Percentiles rank a stretch among this genome's conserved stretches.
Conservation (phyloP, 2,329 filamentous ascomycete species). For the Cephalotrichum gorgonifer region DNA sequence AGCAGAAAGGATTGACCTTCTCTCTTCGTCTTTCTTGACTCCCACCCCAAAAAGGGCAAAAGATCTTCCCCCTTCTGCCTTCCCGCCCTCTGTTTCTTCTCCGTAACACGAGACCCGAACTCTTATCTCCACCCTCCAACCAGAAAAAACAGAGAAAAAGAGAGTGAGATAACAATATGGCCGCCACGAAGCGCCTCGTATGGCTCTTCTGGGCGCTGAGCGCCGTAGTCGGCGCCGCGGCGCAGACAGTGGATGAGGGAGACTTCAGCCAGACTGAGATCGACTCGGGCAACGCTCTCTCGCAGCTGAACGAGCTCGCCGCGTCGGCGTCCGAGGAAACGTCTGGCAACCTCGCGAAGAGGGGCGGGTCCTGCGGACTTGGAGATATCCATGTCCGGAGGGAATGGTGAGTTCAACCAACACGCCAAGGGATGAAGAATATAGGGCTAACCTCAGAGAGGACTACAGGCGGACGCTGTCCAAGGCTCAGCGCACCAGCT, state of each 20-base stretch:
- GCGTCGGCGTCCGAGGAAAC: background rate
- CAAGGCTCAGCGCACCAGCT: conserved; percentile 10
- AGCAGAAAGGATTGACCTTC: conserved; percentile 2
- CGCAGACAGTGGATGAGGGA: background rate
- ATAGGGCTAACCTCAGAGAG: no score
- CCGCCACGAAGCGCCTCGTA: conserved; percentile 1
- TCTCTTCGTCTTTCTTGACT: background rate
- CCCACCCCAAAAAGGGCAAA: no score
- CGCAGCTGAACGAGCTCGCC: background rate
- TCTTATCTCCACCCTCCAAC: background rate
- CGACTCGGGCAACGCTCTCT: conserved; percentile 1
- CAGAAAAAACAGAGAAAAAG: background rate
- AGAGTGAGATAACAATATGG: background rate
- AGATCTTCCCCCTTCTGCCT: background rate
- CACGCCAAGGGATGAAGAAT: background rate
- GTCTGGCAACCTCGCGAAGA: background rate
- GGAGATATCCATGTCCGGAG: background rate
- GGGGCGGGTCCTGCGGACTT: background rate
- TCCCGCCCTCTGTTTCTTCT: background rate
- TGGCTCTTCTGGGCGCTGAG: conserved; percentile 1
- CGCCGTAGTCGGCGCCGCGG: conserved; percentile 1
- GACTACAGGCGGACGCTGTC: conserved; percentile 10
- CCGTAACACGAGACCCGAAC: no score
- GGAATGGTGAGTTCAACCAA: conserved; percentile 1
- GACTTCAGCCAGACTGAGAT: conserved; percentile 2